phyloP scores from a whole-genome alignment of 1,284 basidiomycete species.

The Coriolopsis trogii region DNA sequence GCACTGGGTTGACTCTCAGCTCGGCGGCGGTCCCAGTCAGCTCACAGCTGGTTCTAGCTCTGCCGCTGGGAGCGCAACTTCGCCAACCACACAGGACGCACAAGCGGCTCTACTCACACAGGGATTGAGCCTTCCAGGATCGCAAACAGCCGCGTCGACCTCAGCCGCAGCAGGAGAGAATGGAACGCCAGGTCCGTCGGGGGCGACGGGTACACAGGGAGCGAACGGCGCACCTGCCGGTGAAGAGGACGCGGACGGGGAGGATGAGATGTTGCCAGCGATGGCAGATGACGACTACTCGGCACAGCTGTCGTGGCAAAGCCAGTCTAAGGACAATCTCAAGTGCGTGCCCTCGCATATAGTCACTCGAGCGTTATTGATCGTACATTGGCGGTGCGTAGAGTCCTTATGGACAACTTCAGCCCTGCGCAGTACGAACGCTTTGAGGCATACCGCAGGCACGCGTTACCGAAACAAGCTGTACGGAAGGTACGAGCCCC shows the following conservation, averaged over 20 bases:
- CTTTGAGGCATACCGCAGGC: slow-evolving; percentile 85
- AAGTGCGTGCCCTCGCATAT: slow-evolving; percentile 50
- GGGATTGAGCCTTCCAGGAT: slow-evolving; percentile 31
- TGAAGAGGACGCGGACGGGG: slow-evolving; percentile 61
- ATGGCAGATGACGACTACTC: slow-evolving; percentile 88
- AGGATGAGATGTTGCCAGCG: slow-evolving; percentile 74
- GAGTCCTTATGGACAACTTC: slow-evolving; percentile 87
- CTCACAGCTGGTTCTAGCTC: slow-evolving; percentile 19
- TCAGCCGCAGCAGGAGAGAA: slow-evolving; percentile 20
- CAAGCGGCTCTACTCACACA: slow-evolving; percentile 19
- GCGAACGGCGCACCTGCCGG: slow-evolving; percentile 26
- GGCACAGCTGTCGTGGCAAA: slow-evolving; percentile 77
- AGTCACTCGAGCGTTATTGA: neutral
- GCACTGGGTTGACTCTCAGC: slow-evolving; percentile 26
- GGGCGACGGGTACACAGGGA: slow-evolving; percentile 12
- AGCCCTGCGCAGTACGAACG: slow-evolving; percentile 84
- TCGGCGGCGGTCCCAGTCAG: slow-evolving; percentile 12
- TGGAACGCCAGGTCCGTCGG: slow-evolving; percentile 25
- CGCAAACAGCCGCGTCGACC: slow-evolving; percentile 12
- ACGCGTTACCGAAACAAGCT: slow-evolving; percentile 81
- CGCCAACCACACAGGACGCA: slow-evolving; percentile 13
- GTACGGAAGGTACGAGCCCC: slow-evolving; percentile 67
- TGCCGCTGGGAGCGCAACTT: slow-evolving; percentile 4
- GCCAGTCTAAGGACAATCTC: slow-evolving; percentile 81
- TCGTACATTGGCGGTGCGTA: slow-evolving; percentile 31